Evolutionary conservation across 73 alveolate species (phyloP), one percentile per base, ranked within the genome.

Genomic region (Durusdinium trenchii): DNA sequence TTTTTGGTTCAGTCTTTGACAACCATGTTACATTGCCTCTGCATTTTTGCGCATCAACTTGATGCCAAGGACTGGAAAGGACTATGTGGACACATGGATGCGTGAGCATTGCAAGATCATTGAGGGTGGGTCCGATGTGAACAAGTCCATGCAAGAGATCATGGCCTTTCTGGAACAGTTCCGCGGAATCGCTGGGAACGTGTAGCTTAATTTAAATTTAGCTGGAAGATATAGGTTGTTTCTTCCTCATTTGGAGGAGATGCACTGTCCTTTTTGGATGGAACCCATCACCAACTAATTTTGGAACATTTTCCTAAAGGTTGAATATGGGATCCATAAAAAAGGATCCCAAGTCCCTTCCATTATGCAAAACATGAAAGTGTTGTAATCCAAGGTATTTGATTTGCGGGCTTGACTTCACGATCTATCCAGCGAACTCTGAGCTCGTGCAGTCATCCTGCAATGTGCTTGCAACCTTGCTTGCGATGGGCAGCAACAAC

Each of bases 181-280:
- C 47, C 89, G 89, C 36, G 89, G 89, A 35, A 30, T 20, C 18
- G 54, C 89, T 42, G 89, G 89, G 61, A 78, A 78, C 18, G 89
- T 78, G 89, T 40, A 40, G 50, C 85, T 73, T 38, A 42, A 73
- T 28, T 71, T 38, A 73, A 35, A 38, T 73, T 9, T 73, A 32
- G 7, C 40, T 7, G 26, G 35, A 73, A 38, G n/a, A n/a, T n/a
- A n/a, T n/a, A n/a, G n/a, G n/a, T n/a, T n/a, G n/a, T n/a, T n/a
- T n/a, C n/a, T n/a, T n/a, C n/a, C n/a, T n/a, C n/a, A 23, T 57
- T n/a, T n/a, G n/a, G n/a, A n/a, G n/a, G n/a, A n/a, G 46, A 32
- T 30, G 50, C 20, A 38, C 5, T n/a, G 45, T n/a, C 3, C 7
- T 1, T 71, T 26, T 26, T 32, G 0, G 45, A 30, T n/a, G 16